Percentiles rank a stretch among this genome's conserved stretches.
Evolutionary conservation across 441 rosid genomes (phyloP).

Genomic region (Gossypium lobatum): DNA sequence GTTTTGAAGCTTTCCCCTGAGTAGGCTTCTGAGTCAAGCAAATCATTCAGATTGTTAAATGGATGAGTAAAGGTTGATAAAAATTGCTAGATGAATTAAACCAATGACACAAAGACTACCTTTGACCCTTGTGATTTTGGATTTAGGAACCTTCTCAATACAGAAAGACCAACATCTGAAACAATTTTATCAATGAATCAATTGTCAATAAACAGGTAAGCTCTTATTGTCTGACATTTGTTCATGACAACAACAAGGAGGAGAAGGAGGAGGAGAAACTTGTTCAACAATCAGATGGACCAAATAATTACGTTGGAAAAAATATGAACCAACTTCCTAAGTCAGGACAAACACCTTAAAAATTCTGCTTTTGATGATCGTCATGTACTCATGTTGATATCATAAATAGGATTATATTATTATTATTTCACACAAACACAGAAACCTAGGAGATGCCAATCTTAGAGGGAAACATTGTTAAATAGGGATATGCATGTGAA

Average conservation of each 20-base stretch:
- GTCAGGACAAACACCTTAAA: neutral
- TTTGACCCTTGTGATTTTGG: conserved; percentile 40
- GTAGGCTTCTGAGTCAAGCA: conserved; percentile 67
- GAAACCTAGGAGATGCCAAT: conserved; percentile 8
- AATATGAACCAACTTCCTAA: neutral
- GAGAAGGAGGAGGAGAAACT: neutral
- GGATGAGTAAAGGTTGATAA: conserved; percentile 14
- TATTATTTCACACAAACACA: neutral
- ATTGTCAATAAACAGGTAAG: conserved; percentile 1
- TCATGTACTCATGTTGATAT: neutral
- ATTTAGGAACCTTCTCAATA: conserved; percentile 73
- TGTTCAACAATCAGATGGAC: neutral
- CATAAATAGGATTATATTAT: neutral
- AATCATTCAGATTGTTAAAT: conserved; percentile 45
- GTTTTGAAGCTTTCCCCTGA: conserved; percentile 72
- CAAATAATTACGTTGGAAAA: neutral
- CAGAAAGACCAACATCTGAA: conserved; percentile 92
- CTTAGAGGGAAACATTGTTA: neutral
- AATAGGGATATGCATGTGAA: conserved; percentile 1
- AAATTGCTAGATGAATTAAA: conserved; percentile 6
- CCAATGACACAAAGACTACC: conserved; percentile 44
- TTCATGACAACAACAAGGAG: neutral
- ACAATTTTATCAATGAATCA: conserved; percentile 16
- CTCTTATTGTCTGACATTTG: neutral
- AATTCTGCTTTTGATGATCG: neutral